Conservation (phyloP, 257 asterid species). For the Salvia miltiorrhiza region DNA sequence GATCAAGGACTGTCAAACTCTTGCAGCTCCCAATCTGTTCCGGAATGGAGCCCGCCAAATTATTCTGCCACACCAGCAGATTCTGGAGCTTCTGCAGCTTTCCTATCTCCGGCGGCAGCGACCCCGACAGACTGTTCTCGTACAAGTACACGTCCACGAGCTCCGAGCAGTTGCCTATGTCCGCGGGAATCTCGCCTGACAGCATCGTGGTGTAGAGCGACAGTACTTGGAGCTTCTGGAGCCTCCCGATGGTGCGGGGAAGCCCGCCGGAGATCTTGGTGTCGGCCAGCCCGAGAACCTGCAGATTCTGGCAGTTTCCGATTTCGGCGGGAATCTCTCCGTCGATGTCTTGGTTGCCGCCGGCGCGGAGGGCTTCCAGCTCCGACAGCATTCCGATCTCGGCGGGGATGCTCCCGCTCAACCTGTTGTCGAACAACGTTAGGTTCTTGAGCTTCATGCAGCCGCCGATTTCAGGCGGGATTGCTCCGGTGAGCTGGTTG, state of each 20-base stretch:
- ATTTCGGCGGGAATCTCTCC: constrained; percentile 61
- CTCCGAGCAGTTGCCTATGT: constrained; percentile 68
- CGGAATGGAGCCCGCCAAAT: constrained; percentile 51
- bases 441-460: constrained; percentile 42
- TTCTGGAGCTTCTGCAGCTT: constrained; percentile 63
- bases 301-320: constrained; percentile 45
- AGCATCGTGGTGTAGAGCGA: constrained; percentile 70
- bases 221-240: constrained; percentile 47
- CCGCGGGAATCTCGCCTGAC: constrained; percentile 64
- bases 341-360: constrained; percentile 61
- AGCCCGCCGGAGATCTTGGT: constrained; percentile 62
- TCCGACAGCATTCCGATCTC: constrained; percentile 43
- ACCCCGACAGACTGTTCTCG: constrained; percentile 59
- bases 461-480: constrained; percentile 49
- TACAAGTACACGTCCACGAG: constrained; percentile 60
- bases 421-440: constrained; percentile 47
- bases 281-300: constrained; percentile 67
- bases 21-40: constrained; percentile 56
- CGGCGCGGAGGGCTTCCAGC: constrained; percentile 47
- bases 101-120: constrained; percentile 61
- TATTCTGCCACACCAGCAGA: constrained; percentile 67
- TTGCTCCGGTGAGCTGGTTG: constrained; percentile 51
- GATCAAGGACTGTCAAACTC: constrained; percentile 53
- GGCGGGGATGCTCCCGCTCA: constrained; percentile 52
- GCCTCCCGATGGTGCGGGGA: constrained; percentile 60